These are phyloP conservation scores for Metrosideros polymorpha DNA, from an alignment of 441 rosid species.

Conservation along the genomic window DNA sequence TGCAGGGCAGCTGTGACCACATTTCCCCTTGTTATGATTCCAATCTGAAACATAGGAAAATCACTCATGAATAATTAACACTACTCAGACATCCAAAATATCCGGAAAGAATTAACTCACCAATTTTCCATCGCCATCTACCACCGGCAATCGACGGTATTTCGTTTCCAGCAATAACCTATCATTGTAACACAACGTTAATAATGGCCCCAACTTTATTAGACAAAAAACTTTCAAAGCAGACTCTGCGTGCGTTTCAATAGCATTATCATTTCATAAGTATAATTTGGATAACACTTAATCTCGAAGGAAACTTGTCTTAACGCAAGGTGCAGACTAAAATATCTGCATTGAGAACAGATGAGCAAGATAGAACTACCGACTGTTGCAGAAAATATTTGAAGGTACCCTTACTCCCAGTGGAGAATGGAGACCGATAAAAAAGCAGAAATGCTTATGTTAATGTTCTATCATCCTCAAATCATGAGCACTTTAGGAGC, in stretches of 20 bases:
- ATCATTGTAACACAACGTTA: background rate
- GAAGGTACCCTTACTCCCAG: background rate
- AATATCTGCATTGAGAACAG: background rate
- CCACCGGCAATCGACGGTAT: constrained; percentile 76
- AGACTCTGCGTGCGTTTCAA: background rate
- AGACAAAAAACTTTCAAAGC: background rate
- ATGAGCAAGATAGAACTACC: background rate
- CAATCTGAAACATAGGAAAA: constrained; percentile 32
- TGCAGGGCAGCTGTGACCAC: constrained; percentile 56
- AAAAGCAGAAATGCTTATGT: background rate
- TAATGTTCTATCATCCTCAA: background rate
- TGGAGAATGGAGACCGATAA: background rate
- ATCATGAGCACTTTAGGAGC: background rate
- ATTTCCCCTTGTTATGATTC: constrained; percentile 61
- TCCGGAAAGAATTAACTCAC: constrained; percentile 25
- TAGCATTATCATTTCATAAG: background rate
- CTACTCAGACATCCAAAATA: background rate
- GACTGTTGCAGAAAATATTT: background rate
- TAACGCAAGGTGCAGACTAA: background rate
- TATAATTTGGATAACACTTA: background rate
- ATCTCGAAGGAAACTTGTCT: background rate
- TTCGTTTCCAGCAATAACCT: constrained; percentile 90
- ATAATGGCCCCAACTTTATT: background rate
- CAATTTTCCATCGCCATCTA: constrained; percentile 61
- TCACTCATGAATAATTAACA: background rate